Evolutionary conservation across 1,139 yeast species (phyloP), one percentile per base, ranked within the genome.

Genomic region (Geotrichum fermentans): DNA sequence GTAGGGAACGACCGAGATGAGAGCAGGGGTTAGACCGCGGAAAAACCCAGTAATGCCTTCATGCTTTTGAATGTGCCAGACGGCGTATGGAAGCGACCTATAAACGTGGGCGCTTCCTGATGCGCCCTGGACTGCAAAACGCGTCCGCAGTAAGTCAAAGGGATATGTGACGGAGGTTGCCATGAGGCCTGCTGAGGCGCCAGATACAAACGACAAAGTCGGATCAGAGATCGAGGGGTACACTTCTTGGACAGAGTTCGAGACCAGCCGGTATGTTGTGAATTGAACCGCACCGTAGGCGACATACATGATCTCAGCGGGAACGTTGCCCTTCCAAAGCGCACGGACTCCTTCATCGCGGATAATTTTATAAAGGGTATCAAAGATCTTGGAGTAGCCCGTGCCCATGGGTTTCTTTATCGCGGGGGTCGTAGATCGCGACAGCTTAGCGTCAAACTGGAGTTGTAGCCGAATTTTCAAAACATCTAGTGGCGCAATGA

Each of bases 251-350:
- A 82, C 61, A 29, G 66, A 49, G 5, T 65, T 66, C 62, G 82
- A 83, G 37, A 80, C 65, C 0, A 73, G 63, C 1, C 87, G 72
- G 62, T 83, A 88, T 1, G 88, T 70, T 1, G 92, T 73, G 67
- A 92, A 92, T 64, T 92, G 97, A 0, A 79, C 71, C 0, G 87
- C 89, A 11, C 97, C 96, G 60, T 92, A 92, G 20, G 85, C 57
- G 16, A 92, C 73, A 61, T 92, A 92, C 79, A 92, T 77, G 38
- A 81, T 67, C 57, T 88, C 90, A 0, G 97, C 98, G 0, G 98
- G 96, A 0, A 87, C 77, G 63, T 92, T 92, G 0, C 98, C 98
- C 65, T 89, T 90, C 97, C 97, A 92, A 20, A 92, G 72, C 0
- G 90, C 82, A 11, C 61, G 55, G 0, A 75, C n/a, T 2, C 88